Conservation (phyloP, 2,329 filamentous ascomycete genomes). For the Didymella exigua region DNA sequence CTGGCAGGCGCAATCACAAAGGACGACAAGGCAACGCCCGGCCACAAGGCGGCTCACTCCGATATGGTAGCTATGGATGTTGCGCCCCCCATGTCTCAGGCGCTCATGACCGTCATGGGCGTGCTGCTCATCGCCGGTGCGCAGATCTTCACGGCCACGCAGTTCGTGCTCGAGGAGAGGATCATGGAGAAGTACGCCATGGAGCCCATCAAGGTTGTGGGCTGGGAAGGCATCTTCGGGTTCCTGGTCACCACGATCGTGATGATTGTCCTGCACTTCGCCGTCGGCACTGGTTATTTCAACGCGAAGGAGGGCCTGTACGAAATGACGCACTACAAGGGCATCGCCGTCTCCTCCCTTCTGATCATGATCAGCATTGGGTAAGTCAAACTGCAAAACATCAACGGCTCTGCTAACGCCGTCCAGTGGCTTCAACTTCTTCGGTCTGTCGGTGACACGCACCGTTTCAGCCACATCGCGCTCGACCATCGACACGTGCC, state of each 20-base stretch:
- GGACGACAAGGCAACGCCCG: conserved; percentile 61
- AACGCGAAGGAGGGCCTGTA: conserved; percentile 85
- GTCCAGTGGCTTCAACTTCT: conserved; percentile 93
- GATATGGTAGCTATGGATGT: conserved; percentile 32
- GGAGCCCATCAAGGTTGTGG: conserved; percentile 88
- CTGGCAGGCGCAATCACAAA: conserved; percentile 83
- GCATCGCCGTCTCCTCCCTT: conserved; percentile 77
- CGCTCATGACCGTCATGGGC: conserved; percentile 76
- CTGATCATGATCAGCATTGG: conserved; percentile 98
- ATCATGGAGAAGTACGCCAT: conserved; percentile 80
- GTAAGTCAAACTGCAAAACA: conserved; percentile 58
- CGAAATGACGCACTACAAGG: conserved; percentile 74
- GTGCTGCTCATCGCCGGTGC: conserved; percentile 90
- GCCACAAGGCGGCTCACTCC: conserved; percentile 30
- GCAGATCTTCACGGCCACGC: conserved; percentile 94
- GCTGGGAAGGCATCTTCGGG: conserved; percentile 95
- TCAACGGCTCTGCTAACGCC: conserved; percentile 18
- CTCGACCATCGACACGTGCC: conserved; percentile 95
- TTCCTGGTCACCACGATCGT: conserved; percentile 77
- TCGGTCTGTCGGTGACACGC: conserved; percentile 90
- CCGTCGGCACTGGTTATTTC: conserved; percentile 84
- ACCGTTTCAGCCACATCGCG: conserved; percentile 89
- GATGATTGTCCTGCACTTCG: conserved; percentile 80
- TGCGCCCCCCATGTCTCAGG: conserved; percentile 51
- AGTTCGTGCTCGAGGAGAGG: conserved; percentile 95